Percentiles rank a stretch among this genome's conserved stretches.
Conservation (phyloP, 1,284 basidiomycete genomes). For the Mrakiaceae sp. region DNA sequence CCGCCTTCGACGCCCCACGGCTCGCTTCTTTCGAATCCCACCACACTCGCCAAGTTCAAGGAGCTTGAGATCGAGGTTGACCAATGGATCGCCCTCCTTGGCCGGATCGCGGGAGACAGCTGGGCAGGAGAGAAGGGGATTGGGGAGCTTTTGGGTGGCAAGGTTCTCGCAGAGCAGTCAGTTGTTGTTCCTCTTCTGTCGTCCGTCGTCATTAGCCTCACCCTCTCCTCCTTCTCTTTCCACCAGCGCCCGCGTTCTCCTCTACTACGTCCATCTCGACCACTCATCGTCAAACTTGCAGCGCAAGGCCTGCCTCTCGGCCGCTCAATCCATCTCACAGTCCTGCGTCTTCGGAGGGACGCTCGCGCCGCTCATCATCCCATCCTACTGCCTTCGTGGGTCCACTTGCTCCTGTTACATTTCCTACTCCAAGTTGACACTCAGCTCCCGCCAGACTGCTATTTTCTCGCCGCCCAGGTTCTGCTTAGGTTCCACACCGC, state of each 20-base stretch:
- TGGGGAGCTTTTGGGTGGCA: conserved; percentile 13
- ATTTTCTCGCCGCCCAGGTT: conserved; percentile 16
- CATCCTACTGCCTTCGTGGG: conserved; percentile 13
- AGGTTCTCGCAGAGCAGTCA: conserved; percentile 17
- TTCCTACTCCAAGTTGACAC: not conserved
- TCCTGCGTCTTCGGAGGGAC: conserved; percentile 5
- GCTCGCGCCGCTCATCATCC: not conserved
- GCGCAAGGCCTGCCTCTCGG: conserved; percentile 13
- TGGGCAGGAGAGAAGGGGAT: conserved; percentile 3
- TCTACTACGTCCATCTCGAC: conserved; percentile 16
- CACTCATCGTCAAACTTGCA: conserved; percentile 9
- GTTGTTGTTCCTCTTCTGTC: not conserved
- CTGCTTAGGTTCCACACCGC: conserved; percentile 13
- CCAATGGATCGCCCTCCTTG: conserved; percentile 4
- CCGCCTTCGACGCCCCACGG: not conserved
- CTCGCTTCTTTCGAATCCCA: not conserved
- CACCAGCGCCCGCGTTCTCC: conserved; percentile 9
- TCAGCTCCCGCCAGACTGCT: conserved; percentile 8
- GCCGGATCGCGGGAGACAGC: not conserved
- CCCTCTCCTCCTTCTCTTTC: not conserved
- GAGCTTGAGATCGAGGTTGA: conserved; percentile 9
- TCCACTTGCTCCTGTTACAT: not conserved
- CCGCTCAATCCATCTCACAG: conserved; percentile 17
- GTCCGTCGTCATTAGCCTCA: not conserved
- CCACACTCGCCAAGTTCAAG: conserved; percentile 1